A percentile compares a stretch with the other conserved stretches of the same genome.
These are phyloP conservation scores for Schizochytrium sp. DNA, from an alignment of 108 stramenopile genomes.

Conservation along the genomic window DNA sequence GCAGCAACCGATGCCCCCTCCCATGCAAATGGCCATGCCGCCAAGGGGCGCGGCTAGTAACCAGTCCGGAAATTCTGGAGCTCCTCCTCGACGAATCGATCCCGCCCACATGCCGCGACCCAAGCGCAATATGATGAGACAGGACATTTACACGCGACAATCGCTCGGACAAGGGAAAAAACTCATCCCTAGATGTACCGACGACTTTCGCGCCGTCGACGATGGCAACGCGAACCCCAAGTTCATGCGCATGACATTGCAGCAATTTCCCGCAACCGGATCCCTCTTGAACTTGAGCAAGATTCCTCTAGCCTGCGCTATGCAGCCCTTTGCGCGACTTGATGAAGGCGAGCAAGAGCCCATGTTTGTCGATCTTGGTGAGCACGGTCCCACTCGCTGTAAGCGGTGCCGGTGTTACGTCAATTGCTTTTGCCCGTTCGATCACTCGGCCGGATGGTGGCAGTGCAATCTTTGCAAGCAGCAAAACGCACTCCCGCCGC, in stretches of 20 bases:
- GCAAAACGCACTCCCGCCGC: background rate
- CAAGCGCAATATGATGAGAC: background rate
- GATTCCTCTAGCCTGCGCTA: background rate
- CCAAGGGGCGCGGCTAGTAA: background rate
- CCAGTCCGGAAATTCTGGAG: too few relatives aligned
- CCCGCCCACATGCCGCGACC: slow-evolving; percentile 9
- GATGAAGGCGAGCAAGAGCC: background rate
- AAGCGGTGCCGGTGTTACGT: background rate
- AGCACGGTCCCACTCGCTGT: background rate
- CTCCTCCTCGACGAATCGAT: background rate
- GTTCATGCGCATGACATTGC: background rate
- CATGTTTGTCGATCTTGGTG: background rate
- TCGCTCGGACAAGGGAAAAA: background rate
- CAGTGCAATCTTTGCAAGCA: background rate
- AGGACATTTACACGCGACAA: background rate
- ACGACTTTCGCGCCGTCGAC: background rate
- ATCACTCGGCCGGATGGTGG: slow-evolving; percentile 9
- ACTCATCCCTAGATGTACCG: background rate
- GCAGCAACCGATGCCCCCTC: background rate
- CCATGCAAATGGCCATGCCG: background rate
- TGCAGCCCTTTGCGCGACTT: background rate
- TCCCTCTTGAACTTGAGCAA: background rate
- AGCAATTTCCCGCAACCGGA: background rate
- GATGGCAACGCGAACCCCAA: background rate
- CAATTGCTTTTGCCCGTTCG: background rate